These are phyloP conservation scores for Pichia rugopelliculosa DNA, from an alignment of 805 yeast genomes.

Conservation along the genomic window DNA sequence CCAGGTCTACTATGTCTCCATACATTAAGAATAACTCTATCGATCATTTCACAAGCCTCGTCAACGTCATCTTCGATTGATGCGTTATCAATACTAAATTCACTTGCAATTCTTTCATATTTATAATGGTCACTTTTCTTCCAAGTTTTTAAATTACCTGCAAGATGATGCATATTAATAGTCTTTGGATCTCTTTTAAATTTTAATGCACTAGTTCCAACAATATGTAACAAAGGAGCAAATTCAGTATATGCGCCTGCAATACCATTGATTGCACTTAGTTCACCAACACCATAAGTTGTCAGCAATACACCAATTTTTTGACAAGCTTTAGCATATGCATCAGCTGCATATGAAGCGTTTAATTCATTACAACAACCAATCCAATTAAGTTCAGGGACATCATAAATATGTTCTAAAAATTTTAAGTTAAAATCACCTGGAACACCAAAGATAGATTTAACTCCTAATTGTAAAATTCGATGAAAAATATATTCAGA, in stretches of 20 bases:
- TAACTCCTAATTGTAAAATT: slow-evolving; percentile 41
- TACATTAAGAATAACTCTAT: slow-evolving; percentile 53
- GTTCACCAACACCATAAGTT: slow-evolving; percentile 88
- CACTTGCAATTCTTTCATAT: slow-evolving; percentile 55
- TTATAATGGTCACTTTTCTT: slow-evolving; percentile 57
- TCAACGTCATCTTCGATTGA: slow-evolving; percentile 36
- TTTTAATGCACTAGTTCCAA: slow-evolving; percentile 43
- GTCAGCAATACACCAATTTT: slow-evolving; percentile 60
- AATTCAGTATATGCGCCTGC: slow-evolving; percentile 89
- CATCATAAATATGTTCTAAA: slow-evolving; percentile 66
- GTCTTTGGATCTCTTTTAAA: slow-evolving; percentile 12
- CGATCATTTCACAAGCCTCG: slow-evolving; percentile 57
- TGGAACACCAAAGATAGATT: slow-evolving; percentile 72
- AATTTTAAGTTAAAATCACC: slow-evolving; percentile 74
- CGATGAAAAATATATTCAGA: slow-evolving; percentile 42
- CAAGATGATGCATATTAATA: slow-evolving; percentile 47
- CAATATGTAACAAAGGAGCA: slow-evolving; percentile 77
- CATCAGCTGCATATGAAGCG: slow-evolving; percentile 86
- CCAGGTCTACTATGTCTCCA: slow-evolving; percentile 69
- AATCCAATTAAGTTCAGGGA: slow-evolving; percentile 74
- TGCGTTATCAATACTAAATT: slow-evolving; percentile 48
- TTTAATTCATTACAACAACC: slow-evolving; percentile 88
- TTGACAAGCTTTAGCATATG: slow-evolving; percentile 76
- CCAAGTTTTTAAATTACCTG: slow-evolving; percentile 43
- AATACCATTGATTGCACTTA: slow-evolving; percentile 75